Conservation (phyloP, 106 monocot genomes). For the Acanthochlamys bracteata region DNA sequence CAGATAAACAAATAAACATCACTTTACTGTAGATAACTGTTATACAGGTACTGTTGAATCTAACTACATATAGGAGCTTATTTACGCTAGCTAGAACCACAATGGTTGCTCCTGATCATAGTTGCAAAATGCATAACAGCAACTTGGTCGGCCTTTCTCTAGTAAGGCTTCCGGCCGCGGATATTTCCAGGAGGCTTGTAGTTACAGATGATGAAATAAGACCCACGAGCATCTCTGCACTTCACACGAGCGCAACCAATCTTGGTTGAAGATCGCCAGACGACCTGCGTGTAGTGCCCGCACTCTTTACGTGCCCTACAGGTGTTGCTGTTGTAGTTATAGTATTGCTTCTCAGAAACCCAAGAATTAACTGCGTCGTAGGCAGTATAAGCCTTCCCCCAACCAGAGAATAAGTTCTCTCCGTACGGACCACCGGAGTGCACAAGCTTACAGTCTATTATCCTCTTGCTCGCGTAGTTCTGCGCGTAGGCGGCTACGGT, state of each 20-base stretch:
- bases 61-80: no score
- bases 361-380: slow-evolving; percentile 15
- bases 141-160: no score
- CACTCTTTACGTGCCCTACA: slow-evolving; percentile 18
- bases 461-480: slow-evolving; percentile 24
- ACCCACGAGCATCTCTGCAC: slow-evolving; percentile 30
- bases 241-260: slow-evolving; percentile 36
- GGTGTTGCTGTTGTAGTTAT: slow-evolving; percentile 22
- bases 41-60: no score
- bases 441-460: slow-evolving; percentile 17
- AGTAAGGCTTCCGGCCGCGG: background rate
- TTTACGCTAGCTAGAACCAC: no score
- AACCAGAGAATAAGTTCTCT: slow-evolving; percentile 50
- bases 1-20: no score
- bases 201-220: slow-evolving; percentile 3
- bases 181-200: background rate
- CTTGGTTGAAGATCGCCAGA: slow-evolving; percentile 26
- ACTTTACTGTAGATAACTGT: no score
- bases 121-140: no score
- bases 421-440: slow-evolving; percentile 38
- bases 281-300: slow-evolving; percentile 46
- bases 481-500: slow-evolving; percentile 23
- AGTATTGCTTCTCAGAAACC: slow-evolving; percentile 26
- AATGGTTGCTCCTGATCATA: no score
- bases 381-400: slow-evolving; percentile 2